Evolutionary conservation across 2,329 filamentous ascomycete species (phyloP).

Genomic region (Cercospora sesami): DNA sequence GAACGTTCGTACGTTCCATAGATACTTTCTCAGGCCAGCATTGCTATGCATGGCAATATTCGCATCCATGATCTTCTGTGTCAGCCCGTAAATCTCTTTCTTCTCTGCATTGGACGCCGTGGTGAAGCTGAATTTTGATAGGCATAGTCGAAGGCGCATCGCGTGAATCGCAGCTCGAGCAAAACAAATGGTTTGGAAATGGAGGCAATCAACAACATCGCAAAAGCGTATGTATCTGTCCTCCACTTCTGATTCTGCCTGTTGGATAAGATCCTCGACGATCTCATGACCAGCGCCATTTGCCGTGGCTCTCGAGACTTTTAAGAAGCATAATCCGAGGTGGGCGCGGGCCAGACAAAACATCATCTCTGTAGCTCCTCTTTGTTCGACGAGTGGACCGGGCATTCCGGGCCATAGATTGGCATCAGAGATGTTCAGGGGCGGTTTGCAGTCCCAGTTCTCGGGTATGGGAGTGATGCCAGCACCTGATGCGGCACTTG

Average conservation of each 20-base stretch:
- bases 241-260: slow-evolving; percentile 45
- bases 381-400: slow-evolving; percentile 48
- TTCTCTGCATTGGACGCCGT: slow-evolving; percentile 36
- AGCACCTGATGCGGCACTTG: slow-evolving; percentile 28
- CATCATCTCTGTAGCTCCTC: slow-evolving; percentile 55
- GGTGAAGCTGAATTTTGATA: slow-evolving; percentile 34
- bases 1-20: slow-evolving; percentile 53
- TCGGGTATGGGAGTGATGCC: slow-evolving; percentile 22
- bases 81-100: slow-evolving; percentile 43
- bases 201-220: slow-evolving; percentile 44
- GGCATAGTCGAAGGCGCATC: slow-evolving; percentile 48
- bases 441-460: slow-evolving; percentile 31
- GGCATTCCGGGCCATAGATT: slow-evolving; percentile 45
- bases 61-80: slow-evolving; percentile 44
- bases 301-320: slow-evolving; percentile 11
- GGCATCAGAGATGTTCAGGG: slow-evolving; percentile 36
- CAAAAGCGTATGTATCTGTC: slow-evolving; percentile 46
- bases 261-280: slow-evolving; percentile 34
- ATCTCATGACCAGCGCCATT: neutral
- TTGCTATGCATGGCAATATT: slow-evolving; percentile 44
- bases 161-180: slow-evolving; percentile 45
- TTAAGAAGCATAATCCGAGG: slow-evolving; percentile 39
- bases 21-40: slow-evolving; percentile 46
- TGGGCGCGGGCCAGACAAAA: slow-evolving; percentile 45
- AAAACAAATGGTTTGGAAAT: slow-evolving; percentile 47